Evolutionary conservation across 2,329 filamentous ascomycete genomes (phyloP).

Genomic region (Aureobasidium mangrovei): DNA sequence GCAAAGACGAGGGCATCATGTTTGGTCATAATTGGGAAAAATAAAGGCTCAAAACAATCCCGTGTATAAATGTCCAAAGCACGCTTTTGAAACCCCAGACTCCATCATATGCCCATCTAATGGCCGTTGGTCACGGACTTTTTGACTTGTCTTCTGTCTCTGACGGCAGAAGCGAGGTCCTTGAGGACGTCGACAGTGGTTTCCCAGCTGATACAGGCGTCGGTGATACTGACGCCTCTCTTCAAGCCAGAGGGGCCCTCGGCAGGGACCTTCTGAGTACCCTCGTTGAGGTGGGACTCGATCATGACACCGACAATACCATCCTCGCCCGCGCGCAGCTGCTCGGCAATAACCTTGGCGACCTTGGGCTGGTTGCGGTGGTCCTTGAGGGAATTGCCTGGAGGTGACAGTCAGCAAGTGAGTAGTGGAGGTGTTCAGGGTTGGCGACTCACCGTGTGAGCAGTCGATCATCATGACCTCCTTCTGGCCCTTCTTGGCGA

Average conservation of each 20-base stretch:
- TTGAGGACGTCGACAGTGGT: slow-evolving; percentile 72
- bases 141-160: slow-evolving; percentile 54
- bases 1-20: neutral
- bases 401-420: slow-evolving; percentile 16
- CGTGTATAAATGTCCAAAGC: slow-evolving; percentile 6
- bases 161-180: slow-evolving; percentile 75
- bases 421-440: neutral
- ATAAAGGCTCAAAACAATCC: neutral
- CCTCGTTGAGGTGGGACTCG: slow-evolving; percentile 93
- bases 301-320: slow-evolving; percentile 97
- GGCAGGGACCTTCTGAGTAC: slow-evolving; percentile 64
- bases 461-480: slow-evolving; percentile 97
- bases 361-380: slow-evolving; percentile 97
- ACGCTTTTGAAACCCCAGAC: slow-evolving; percentile 9
- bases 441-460: slow-evolving; percentile 64
- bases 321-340: slow-evolving; percentile 78
- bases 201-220: slow-evolving; percentile 94
- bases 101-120: slow-evolving; percentile 12
- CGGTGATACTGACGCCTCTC: slow-evolving; percentile 89
- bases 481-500: slow-evolving; percentile 74
- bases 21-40: slow-evolving; percentile 1
- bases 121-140: slow-evolving; percentile 20
- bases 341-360: slow-evolving; percentile 69
- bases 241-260: slow-evolving; percentile 72
- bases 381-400: slow-evolving; percentile 94